phyloP scores from a whole-genome alignment of 257 asterid genomes.

The Lithospermum erythrorhizon region DNA sequence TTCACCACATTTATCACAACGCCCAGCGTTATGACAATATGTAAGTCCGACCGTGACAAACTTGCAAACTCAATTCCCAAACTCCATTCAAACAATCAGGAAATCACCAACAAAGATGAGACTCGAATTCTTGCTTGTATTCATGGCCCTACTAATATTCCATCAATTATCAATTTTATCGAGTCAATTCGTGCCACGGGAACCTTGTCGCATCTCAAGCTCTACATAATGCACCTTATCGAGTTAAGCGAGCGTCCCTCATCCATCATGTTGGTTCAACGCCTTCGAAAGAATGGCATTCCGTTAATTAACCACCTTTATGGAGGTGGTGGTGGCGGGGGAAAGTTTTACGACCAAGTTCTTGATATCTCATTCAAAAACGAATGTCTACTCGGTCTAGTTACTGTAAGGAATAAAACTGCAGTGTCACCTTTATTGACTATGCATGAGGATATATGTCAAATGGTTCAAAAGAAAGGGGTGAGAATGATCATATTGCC shows the following conservation, averaged over 20 bases:
- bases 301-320: constrained; percentile 32
- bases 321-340: neutral
- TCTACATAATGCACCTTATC: constrained; percentile 38
- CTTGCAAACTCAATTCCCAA: constrained; percentile 8
- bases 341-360: neutral
- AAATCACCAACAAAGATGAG: constrained; percentile 11
- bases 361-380: constrained; percentile 14
- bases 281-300: constrained; percentile 24
- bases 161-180: constrained; percentile 30
- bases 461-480: constrained; percentile 24
- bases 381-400: constrained; percentile 10
- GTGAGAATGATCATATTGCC: constrained; percentile 18
- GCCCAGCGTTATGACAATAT: constrained; percentile 47
- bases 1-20: constrained; percentile 58
- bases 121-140: constrained; percentile 39
- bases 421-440: constrained; percentile 20
- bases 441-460: constrained; percentile 32
- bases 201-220: constrained; percentile 25
- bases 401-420: constrained; percentile 16
- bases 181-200: constrained; percentile 30
- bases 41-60: constrained; percentile 23
- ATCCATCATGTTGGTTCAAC: constrained; percentile 37
- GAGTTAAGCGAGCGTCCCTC: constrained; percentile 55
- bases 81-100: constrained; percentile 2
- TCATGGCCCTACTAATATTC: constrained; percentile 32